Base-by-base conservation (phyloP, 495 filamentous ascomycete genomes). In the Penicillium desertorum region DNA sequence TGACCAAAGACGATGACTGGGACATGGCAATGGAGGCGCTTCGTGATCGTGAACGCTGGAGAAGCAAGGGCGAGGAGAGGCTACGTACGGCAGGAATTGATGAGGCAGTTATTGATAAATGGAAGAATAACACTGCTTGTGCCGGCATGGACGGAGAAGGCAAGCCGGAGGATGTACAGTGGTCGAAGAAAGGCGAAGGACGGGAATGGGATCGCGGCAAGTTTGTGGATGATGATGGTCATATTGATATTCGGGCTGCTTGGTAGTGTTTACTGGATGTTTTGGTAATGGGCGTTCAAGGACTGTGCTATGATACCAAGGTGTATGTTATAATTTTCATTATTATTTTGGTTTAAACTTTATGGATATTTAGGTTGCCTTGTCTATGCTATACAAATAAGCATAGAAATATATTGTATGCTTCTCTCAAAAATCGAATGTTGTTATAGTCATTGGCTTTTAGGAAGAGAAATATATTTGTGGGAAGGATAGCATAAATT, bases 151-250 rank as follows among this genome's bases (percentile, higher is more conserved):
- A 52, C 49, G 64, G 79, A 1, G 81, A 86, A 61, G 79, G 84
- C 58, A 70, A 58, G 16, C 69, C 76, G 52, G 86, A 87, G 30
- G 83, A 91, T 65, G 88, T 96, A 12, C 80, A 71, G 60, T 98
- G 94, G 93, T 79, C 79, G 44, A 88, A 86, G 67, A 83, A 81
- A 45, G 92, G 91, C 0, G 88, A 91, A 58, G 79, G 83, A n/a
- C 82, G 91, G 36, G 93, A 96, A 66, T 97, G 92, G 92, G 92
- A 98, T 79, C 79, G 86, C 8, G 89, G 89, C 17, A 96, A 96
- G 66, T 83, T 90, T 32, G 71, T 91, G 36, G 82, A 85, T 58
- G 81, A 79, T 12, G 80, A 88, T 52, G 87, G 86, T 1, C 73
- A 81, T 58, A 76, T 83, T 54, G 72, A 77, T 51, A 66, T 85